A percentile compares a stretch with the other conserved stretches of the same genome.
These are phyloP conservation scores for Piper longum DNA, from an alignment of 164 flowering plant species.

Conservation along the genomic window DNA sequence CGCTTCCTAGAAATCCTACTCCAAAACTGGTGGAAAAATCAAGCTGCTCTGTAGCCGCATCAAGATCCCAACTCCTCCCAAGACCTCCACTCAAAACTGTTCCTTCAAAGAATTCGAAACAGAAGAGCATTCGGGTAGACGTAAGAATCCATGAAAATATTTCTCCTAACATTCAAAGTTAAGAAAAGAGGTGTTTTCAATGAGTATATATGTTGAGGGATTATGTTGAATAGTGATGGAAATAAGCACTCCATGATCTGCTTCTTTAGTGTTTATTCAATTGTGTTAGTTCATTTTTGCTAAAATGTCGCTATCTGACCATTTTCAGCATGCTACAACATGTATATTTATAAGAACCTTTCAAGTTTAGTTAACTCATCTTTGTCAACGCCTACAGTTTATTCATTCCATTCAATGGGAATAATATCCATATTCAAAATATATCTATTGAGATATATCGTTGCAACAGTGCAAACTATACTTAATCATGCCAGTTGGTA, in stretches of 20 bases:
- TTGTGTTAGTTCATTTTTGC: no score
- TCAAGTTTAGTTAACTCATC: no score
- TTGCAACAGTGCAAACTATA: no score
- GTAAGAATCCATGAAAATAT: constrained; percentile 38
- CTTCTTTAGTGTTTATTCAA: background rate
- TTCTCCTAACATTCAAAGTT: constrained; percentile 54
- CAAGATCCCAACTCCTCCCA: constrained; percentile 23
- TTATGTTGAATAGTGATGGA: background rate
- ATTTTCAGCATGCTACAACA: no score
- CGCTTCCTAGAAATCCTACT: constrained; percentile 17
- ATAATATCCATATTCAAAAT: no score
- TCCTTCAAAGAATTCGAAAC: constrained; percentile 13
- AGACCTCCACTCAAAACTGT: constrained; percentile 19
- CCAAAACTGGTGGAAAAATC: constrained; percentile 40
- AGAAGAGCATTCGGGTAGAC: constrained; percentile 19
- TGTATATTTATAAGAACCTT: no score
- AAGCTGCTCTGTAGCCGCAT: constrained; percentile 11
- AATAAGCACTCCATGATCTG: no score
- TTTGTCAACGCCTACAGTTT: no score
- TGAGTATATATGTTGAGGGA: background rate
- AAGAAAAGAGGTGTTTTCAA: constrained; percentile 4
- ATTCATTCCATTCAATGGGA: no score
- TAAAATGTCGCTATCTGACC: no score
- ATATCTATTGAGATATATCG: no score
- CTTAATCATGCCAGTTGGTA: no score